Evolutionary conservation across 169 alveolate genomes (phyloP).

Genomic region (Plasmodium adleri): DNA sequence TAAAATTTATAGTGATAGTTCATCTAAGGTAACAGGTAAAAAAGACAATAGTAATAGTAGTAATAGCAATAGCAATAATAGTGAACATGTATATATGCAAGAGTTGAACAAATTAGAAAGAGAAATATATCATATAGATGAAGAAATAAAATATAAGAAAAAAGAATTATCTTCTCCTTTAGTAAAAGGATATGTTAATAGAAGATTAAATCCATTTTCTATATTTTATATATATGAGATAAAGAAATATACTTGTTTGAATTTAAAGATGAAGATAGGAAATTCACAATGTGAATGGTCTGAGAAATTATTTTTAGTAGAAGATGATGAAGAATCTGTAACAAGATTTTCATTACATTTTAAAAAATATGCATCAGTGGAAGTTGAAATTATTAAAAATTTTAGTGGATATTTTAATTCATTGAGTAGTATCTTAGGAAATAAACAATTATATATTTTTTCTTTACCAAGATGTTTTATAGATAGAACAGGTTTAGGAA

Average conservation of each 20-base stretch:
- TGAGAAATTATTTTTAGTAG: constrained; percentile 40
- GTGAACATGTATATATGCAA: constrained; percentile 41
- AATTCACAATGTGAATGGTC: constrained; percentile 78
- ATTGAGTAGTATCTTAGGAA: constrained; percentile 73
- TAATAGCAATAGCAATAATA: background rate
- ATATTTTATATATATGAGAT: constrained; percentile 74
- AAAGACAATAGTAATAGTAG: background rate
- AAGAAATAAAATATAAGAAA: constrained; percentile 56
- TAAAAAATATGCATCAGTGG: constrained; percentile 73
- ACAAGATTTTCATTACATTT: constrained; percentile 67
- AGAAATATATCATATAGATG: constrained; percentile 61
- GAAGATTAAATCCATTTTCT: constrained; percentile 73
- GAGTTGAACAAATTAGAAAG: constrained; percentile 58
- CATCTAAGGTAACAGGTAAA: background rate
- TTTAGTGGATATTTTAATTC: constrained; percentile 75
- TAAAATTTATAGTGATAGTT: background rate
- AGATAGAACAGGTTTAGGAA: constrained; percentile 89
- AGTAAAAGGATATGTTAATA: constrained; percentile 65
- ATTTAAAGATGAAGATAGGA: constrained; percentile 71
- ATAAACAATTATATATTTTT: constrained; percentile 77
- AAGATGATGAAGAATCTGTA: constrained; percentile 74
- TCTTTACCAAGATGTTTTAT: constrained; percentile 89
- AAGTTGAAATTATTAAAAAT: constrained; percentile 66
- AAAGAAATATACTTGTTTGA: constrained; percentile 54
- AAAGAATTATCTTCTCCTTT: constrained; percentile 43